phyloP scores from a whole-genome alignment of 2,329 filamentous ascomycete genomes.

The Sporothrix dimorphospora region DNA sequence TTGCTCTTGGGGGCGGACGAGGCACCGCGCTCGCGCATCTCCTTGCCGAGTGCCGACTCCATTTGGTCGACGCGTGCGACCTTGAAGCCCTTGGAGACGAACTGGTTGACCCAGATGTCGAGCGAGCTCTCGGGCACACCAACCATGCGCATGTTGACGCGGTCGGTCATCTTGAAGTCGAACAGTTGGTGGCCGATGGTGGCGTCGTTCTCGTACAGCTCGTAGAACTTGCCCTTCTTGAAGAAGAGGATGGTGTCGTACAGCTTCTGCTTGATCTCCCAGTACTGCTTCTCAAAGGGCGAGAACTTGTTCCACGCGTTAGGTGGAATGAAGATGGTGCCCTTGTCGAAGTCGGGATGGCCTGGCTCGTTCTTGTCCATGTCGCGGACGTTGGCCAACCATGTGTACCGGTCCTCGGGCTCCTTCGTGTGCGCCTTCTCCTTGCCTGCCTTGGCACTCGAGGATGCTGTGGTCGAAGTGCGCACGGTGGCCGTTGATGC shows the following conservation, averaged over 20 bases:
- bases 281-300: conserved; percentile 96
- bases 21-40: conserved; percentile 92
- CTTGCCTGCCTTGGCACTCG: conserved; percentile 46
- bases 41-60: conserved; percentile 92
- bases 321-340: conserved; percentile 88
- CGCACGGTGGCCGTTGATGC: conserved; percentile 28
- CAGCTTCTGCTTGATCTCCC: conserved; percentile 98
- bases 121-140: conserved; percentile 94
- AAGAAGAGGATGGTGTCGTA: conserved; percentile 99
- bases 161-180: conserved; percentile 94
- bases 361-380: conserved; percentile 77
- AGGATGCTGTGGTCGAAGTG: conserved; percentile 36
- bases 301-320: conserved; percentile 81
- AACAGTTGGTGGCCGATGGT: conserved; percentile 96
- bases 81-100: conserved; percentile 97
- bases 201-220: conserved; percentile 96
- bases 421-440: conserved; percentile 79
- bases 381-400: conserved; percentile 85
- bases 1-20: conserved; percentile 64
- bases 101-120: conserved; percentile 97
- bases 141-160: conserved; percentile 99
- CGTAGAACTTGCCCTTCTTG: conserved; percentile 99
- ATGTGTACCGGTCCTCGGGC: conserved; percentile 83
- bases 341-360: conserved; percentile 87
- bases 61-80: conserved; percentile 96